phyloP scores from a whole-genome alignment of 768 basidiomycete species.

The Tricholoma hemisulphureum region DNA sequence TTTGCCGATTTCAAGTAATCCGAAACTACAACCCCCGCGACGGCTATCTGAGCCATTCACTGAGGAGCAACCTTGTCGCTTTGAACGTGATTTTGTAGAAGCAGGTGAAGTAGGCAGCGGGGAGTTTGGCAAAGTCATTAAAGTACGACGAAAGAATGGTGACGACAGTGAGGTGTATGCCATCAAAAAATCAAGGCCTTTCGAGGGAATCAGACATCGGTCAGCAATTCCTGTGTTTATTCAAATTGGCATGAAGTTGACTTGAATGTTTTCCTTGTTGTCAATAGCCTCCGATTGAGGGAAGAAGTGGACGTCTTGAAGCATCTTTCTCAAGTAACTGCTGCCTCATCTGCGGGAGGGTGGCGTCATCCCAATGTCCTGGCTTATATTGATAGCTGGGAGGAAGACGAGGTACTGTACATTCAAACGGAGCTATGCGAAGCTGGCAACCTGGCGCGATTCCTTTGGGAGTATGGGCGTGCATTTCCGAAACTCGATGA shows the following conservation, averaged over 20 bases:
- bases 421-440: slow-evolving; percentile 96
- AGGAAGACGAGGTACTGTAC: slow-evolving; percentile 81
- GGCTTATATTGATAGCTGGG: slow-evolving; percentile 93
- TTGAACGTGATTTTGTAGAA: slow-evolving; percentile 79
- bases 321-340: slow-evolving; percentile 51
- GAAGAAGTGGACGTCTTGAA: slow-evolving; percentile 94
- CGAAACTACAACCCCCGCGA: slow-evolving; percentile 19
- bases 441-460: slow-evolving; percentile 86
- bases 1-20: slow-evolving; percentile 15
- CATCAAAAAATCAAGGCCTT: slow-evolving; percentile 91
- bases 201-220: slow-evolving; percentile 90
- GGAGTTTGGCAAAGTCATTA: slow-evolving; percentile 91
- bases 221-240: slow-evolving; percentile 38
- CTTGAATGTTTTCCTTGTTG: slow-evolving; percentile 15
- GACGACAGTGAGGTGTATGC: slow-evolving; percentile 63
- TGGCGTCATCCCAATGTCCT: slow-evolving; percentile 77
- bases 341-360: slow-evolving; percentile 37
- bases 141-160: slow-evolving; percentile 66
- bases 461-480: slow-evolving; percentile 89
- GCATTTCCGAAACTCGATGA: slow-evolving; percentile 85
- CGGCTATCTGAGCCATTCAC: slow-evolving; percentile 39
- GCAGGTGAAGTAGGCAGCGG: slow-evolving; percentile 85
- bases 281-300: slow-evolving; percentile 73
- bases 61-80: slow-evolving; percentile 60
- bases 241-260: slow-evolving; percentile 30